Evolutionary conservation across 169 alveolate genomes (phyloP).

Genomic region (Plasmodium knowlesi): DNA sequence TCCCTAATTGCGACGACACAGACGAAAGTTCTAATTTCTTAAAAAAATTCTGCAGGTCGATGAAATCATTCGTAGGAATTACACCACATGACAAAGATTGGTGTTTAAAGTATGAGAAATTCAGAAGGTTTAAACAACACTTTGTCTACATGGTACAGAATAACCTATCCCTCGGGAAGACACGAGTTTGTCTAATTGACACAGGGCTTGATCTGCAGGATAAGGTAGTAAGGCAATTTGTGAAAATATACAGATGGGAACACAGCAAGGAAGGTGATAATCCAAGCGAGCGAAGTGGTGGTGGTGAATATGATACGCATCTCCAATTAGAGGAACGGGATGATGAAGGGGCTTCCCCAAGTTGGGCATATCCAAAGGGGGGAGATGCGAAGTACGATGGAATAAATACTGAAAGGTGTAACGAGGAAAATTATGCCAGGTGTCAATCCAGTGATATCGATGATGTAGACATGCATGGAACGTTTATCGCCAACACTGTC

Average conservation of each 20-base stretch:
- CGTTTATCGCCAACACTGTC: background rate
- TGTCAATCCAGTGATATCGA: constrained; percentile 13
- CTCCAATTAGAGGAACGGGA: background rate
- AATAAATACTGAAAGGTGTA: constrained; percentile 8
- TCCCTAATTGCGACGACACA: background rate
- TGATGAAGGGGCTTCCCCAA: background rate
- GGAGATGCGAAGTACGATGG: background rate
- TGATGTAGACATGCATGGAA: background rate
- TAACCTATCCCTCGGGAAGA: background rate
- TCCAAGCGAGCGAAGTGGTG: background rate
- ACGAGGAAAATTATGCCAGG: background rate
- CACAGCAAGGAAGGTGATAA: background rate
- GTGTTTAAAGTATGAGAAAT: background rate
- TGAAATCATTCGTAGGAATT: background rate
- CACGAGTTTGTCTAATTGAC: constrained; percentile 35
- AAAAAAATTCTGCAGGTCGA: background rate
- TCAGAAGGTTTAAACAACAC: background rate
- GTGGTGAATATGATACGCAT: background rate
- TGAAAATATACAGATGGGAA: background rate
- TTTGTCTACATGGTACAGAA: background rate
- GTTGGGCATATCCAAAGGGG: background rate
- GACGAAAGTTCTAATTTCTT: background rate
- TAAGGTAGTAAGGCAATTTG: background rate
- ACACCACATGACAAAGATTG: background rate
- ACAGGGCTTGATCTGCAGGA: constrained; percentile 27